Evolutionary conservation across 2,329 filamentous ascomycete species (phyloP).

Genomic region (Alternaria infectoria): DNA sequence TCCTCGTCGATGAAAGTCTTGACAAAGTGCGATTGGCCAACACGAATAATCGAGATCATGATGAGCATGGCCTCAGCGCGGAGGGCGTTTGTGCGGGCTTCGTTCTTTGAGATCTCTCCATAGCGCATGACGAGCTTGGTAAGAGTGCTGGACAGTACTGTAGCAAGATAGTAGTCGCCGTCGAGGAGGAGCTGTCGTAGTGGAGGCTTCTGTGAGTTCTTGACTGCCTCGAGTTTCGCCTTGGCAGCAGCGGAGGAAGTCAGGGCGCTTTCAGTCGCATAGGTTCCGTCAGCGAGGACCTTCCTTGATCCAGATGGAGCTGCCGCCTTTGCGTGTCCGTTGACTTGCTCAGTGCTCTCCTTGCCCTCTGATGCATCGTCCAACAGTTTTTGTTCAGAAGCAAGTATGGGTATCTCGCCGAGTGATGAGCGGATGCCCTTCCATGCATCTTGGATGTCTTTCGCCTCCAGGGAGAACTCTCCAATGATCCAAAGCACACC

Average conservation of each 20-base stretch:
- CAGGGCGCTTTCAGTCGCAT: slow-evolving; percentile 93
- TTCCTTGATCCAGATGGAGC: slow-evolving; percentile 85
- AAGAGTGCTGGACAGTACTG: slow-evolving; percentile 92
- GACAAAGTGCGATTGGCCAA: slow-evolving; percentile 98
- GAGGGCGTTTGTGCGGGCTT: slow-evolving; percentile 87
- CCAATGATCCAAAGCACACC: slow-evolving; percentile 97
- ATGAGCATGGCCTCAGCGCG: slow-evolving; percentile 98
- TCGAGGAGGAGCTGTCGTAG: slow-evolving; percentile 90
- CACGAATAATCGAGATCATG: slow-evolving; percentile 98
- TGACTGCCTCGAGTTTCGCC: slow-evolving; percentile 93
- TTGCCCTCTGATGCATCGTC: slow-evolving; percentile 73
- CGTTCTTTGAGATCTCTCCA: slow-evolving; percentile 86
- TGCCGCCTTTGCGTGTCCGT: slow-evolving; percentile 77
- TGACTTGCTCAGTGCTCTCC: slow-evolving; percentile 71
- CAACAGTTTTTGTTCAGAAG: slow-evolving; percentile 89
- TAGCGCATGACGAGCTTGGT: slow-evolving; percentile 99
- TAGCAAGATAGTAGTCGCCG: slow-evolving; percentile 94
- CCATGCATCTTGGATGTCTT: slow-evolving; percentile 95
- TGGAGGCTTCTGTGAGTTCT: slow-evolving; percentile 94
- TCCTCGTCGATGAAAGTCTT: slow-evolving; percentile 98
- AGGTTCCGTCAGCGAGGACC: slow-evolving; percentile 94
- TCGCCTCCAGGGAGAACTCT: slow-evolving; percentile 93
- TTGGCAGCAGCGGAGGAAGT: slow-evolving; percentile 90
- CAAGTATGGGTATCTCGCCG: slow-evolving; percentile 95
- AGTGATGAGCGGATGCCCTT: slow-evolving; percentile 92